Evolutionary conservation across 1,284 basidiomycete species (phyloP), one percentile per base, ranked within the genome.

Genomic region (Sanguinoderma infundibulare): DNA sequence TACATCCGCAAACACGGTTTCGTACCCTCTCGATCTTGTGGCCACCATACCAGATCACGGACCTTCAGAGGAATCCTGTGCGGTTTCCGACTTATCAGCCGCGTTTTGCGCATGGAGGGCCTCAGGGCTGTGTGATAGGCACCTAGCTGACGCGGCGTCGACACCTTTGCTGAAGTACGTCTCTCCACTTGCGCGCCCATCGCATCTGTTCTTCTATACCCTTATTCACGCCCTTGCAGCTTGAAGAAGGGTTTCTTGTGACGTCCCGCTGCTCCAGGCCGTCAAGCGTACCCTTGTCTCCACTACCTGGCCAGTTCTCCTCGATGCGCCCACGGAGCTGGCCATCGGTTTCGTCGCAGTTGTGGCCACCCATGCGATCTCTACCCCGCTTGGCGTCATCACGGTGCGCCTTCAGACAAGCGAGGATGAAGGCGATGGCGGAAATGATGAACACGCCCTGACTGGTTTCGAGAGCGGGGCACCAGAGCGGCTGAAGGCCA

Each of bases 1-100:
- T 63, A 82, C 83, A 0, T 73, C 79, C 14, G 83, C 85, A 0
- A 85, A 84, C 67, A 70, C 80, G 0, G 67, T 84, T 14, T 78
- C 79, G 0, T 87, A 86, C 63, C 84, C 84, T 4, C 77, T 87
- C 3, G 83, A 86, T 66, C 75, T 86, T 8, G 76, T 83, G 5
- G 81, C 81, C 3, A 3, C 84, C 84, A 2, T 75, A 69, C 70
- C 5, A 55, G 8, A 76, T 79, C 64, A 64, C 78, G 26, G 68
- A 77, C 47, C 58, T 67, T 39, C 62, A 71, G 32, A 67, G 81
- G 79, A 1, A 44, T 79, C 1, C 60, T 59, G 2, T 78, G 77
- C 12, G 77, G 75, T 0, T 20, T 77, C 5, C 70, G 70, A 12
- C 75, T 82, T 10, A 64, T 84, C 5, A 71, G 57, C 24, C 68